These are phyloP conservation scores for Backusella liffmaniae DNA, from an alignment of 192 early-diverging fungal species.

Conservation along the genomic window DNA sequence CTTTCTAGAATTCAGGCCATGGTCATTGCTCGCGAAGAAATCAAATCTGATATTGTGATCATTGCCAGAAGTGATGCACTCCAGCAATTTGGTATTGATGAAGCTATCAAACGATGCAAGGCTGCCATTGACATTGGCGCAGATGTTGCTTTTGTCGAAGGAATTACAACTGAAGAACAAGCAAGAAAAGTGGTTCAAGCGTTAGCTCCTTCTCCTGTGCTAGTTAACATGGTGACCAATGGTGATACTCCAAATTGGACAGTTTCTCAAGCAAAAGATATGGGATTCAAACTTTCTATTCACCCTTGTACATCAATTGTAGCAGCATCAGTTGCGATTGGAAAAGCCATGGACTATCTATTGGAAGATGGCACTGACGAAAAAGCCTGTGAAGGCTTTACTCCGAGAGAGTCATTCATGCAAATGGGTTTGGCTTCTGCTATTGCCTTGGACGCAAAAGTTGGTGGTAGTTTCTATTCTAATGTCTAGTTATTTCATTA, in stretches of 20 bases:
- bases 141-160: conserved; percentile 21
- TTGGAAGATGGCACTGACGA: conserved; percentile 14
- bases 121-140: conserved; percentile 14
- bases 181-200: conserved; percentile 2
- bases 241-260: conserved; percentile 24
- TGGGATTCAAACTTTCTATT: conserved; percentile 17
- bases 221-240: conserved; percentile 20
- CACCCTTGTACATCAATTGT: conserved; percentile 16
- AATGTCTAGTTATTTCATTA: neutral
- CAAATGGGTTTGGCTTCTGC: conserved; percentile 18
- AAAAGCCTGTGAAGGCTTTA: conserved; percentile 11
- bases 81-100: conserved; percentile 18
- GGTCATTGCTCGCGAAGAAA: conserved; percentile 14
- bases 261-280: conserved; percentile 12
- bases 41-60: conserved; percentile 20
- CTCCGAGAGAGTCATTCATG: conserved; percentile 22
- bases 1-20: conserved; percentile 17
- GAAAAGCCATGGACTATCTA: conserved; percentile 19
- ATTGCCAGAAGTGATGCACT: conserved; percentile 28
- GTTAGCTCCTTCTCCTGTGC: conserved; percentile 13
- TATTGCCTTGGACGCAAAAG: neutral
- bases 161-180: conserved; percentile 20
- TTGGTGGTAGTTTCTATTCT: conserved; percentile 1
- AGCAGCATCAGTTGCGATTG: conserved; percentile 17
- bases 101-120: conserved; percentile 19